Evolutionary conservation across 2,329 filamentous ascomycete species (phyloP), one percentile per base, ranked within the genome.

Genomic region (Knufia fluminis): DNA sequence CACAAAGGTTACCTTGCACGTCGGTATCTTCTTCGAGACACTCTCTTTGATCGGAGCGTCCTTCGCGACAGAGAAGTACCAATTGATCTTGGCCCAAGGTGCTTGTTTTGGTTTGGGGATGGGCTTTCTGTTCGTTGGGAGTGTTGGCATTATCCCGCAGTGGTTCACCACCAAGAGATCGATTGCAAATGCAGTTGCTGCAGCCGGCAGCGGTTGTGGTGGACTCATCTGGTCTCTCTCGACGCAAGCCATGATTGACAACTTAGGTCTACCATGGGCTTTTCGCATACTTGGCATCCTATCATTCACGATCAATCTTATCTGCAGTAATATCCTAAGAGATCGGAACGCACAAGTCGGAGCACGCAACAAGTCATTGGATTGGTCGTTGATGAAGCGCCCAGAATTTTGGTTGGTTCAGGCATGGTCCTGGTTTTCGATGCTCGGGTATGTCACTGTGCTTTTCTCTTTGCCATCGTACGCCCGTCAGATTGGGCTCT

Each of bases 401-500:
- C 63, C 69, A 0, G 75, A 83, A 55, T 79, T 80, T 52, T 52
- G 78, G 3, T 68, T 81, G 0, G 66, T 83, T n/a, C 66, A 80
- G 19, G 66, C 61, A 2, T 85, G 77, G 67, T 79, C 77, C 0
- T 71, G 78, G 51, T 70, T 83, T 53, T 79, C 72, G 45, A 79
- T 83, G 72, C 66, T 85, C 4, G 82, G 78, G 4, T 85, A 85
- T 55, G 76, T 83, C 17, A 76, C 80, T 0, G 63, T 85, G 1
- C 68, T 84, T 1, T 85, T 82, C 64, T 79, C 75, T 2, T 63
- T 85, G 7, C 76, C 82, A 1, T 79, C 76, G 51, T 85, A 82
- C 58, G 78, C 79, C 1, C 66, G 72, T 4, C 72, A 72, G 0
- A 72, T 83, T 31, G 80, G 80, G 0, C 70, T 85, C 3, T 70